Evolutionary conservation across 129 eudicot species (phyloP).

Genomic region (Arctium lappa): DNA sequence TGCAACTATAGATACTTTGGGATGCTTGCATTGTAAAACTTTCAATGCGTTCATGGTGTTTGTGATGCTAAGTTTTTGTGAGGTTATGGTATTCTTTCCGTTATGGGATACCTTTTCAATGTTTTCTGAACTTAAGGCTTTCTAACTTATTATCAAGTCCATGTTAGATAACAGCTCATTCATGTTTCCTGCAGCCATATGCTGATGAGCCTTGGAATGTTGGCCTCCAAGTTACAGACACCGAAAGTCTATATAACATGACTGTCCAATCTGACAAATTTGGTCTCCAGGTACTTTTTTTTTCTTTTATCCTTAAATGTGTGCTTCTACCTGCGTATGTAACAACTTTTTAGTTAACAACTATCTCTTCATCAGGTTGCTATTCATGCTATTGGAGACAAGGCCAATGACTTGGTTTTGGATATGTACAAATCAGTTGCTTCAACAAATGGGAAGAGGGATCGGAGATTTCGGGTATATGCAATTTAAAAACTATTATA

Average conservation of each 20-base stretch:
- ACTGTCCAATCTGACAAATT: conserved; percentile 65
- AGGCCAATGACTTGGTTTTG: conserved; percentile 79
- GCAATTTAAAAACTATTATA: neutral
- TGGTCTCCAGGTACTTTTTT: conserved; percentile 72
- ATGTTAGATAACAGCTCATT: neutral
- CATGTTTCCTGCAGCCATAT: conserved; percentile 60
- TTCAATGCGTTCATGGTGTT: neutral
- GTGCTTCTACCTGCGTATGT: conserved; percentile 2
- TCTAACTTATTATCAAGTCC: neutral
- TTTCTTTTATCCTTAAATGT: neutral
- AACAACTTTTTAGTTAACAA: neutral
- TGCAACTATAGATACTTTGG: neutral
- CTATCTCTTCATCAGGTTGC: conserved; percentile 55
- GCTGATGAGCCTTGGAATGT: conserved; percentile 66
- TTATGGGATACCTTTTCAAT: neutral
- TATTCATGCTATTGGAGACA: conserved; percentile 94
- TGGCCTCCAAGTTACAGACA: conserved; percentile 83
- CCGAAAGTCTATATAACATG: conserved; percentile 56
- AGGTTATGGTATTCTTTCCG: neutral
- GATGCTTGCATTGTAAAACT: neutral
- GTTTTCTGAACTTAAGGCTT: neutral
- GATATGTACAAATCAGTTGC: conserved; percentile 72
- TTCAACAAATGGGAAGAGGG: conserved; percentile 59
- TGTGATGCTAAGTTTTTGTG: neutral
- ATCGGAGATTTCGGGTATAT: conserved; percentile 83